Evolutionary conservation across 2,329 filamentous ascomycete genomes (phyloP).

Genomic region (Sporothrix sp.): DNA sequence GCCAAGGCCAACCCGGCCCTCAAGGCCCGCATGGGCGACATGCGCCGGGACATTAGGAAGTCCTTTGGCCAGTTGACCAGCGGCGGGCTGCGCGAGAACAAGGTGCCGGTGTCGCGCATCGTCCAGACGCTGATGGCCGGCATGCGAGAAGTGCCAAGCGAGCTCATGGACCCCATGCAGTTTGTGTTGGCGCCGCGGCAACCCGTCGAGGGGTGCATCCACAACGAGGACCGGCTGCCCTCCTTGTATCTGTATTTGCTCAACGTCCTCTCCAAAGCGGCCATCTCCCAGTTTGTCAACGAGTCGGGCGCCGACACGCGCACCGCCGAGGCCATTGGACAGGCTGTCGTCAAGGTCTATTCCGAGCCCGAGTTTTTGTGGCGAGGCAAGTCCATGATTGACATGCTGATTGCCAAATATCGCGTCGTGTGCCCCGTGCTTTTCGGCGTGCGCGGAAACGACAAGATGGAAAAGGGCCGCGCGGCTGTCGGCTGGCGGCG

Average conservation of each 20-base stretch:
- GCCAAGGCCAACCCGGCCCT: slow-evolving; percentile 46
- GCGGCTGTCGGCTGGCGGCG: slow-evolving; percentile 67
- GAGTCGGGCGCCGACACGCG: slow-evolving; percentile 50
- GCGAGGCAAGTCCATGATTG: slow-evolving; percentile 57
- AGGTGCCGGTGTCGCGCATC: slow-evolving; percentile 42
- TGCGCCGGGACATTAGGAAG: slow-evolving; percentile 61
- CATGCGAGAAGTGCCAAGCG: slow-evolving; percentile 38
- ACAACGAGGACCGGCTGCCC: slow-evolving; percentile 41
- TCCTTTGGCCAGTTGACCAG: slow-evolving; percentile 64
- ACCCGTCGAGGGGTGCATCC: slow-evolving; percentile 30
- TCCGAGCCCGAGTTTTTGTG: slow-evolving; percentile 52
- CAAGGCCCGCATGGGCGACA: slow-evolving; percentile 59
- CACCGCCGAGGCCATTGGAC: slow-evolving; percentile 62
- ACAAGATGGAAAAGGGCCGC: slow-evolving; percentile 60
- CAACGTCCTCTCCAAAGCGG: slow-evolving; percentile 59
- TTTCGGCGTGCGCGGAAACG: slow-evolving; percentile 70
- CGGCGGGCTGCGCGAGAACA: slow-evolving; percentile 31
- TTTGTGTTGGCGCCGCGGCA: slow-evolving; percentile 35
- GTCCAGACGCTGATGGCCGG: slow-evolving; percentile 41
- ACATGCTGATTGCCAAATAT: slow-evolving; percentile 74
- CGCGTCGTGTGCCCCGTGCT: slow-evolving; percentile 72
- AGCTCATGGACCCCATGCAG: slow-evolving; percentile 40
- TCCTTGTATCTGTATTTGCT: slow-evolving; percentile 61
- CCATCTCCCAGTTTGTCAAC: slow-evolving; percentile 55
- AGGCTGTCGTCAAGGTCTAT: slow-evolving; percentile 60